Conservation (phyloP, 2,329 filamentous ascomycete genomes). For the Blastomyces emzantsi region DNA sequence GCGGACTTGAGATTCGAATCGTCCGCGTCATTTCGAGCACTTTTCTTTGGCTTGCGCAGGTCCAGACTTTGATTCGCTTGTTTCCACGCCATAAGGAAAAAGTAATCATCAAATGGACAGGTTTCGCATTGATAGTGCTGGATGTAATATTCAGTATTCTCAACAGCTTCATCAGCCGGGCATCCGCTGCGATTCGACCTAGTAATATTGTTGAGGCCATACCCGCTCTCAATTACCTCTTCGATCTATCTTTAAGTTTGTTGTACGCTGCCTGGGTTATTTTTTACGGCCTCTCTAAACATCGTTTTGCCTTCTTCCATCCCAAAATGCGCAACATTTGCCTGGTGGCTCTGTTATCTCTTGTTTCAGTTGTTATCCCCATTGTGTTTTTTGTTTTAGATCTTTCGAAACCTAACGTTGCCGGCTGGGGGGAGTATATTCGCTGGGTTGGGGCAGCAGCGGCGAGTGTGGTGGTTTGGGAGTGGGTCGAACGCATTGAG, state of each 20-base stretch:
- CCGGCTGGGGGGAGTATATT: slow-evolving; percentile 91
- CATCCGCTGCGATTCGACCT: slow-evolving; percentile 44
- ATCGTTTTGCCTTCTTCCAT: slow-evolving; percentile 84
- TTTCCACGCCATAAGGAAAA: slow-evolving; percentile 97
- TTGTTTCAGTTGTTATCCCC: slow-evolving; percentile 75
- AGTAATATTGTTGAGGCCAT: slow-evolving; percentile 79
- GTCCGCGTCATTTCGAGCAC: slow-evolving; percentile 91
- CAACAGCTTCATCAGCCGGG: slow-evolving; percentile 66
- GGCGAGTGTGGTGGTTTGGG: slow-evolving; percentile 94
- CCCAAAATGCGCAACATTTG: slow-evolving; percentile 83
- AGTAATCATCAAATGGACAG: slow-evolving; percentile 97
- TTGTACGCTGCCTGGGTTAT: slow-evolving; percentile 91
- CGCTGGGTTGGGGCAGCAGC: slow-evolving; percentile 93
- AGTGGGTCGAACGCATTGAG: slow-evolving; percentile 94
- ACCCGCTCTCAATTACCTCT: slow-evolving; percentile 82
- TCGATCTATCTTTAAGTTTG: slow-evolving; percentile 75
- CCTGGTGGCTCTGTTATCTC: slow-evolving; percentile 67
- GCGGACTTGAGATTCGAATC: slow-evolving; percentile 75
- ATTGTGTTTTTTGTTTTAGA: slow-evolving; percentile 91
- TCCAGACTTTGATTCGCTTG: slow-evolving; percentile 88
- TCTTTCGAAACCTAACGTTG: slow-evolving; percentile 74
- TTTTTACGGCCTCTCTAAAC: slow-evolving; percentile 87
- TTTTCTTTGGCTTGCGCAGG: slow-evolving; percentile 94
- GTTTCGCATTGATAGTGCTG: slow-evolving; percentile 83
- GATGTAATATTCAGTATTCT: slow-evolving; percentile 86